phyloP scores from a whole-genome alignment of 805 yeast genomes.

The Saturnispora diversa region DNA sequence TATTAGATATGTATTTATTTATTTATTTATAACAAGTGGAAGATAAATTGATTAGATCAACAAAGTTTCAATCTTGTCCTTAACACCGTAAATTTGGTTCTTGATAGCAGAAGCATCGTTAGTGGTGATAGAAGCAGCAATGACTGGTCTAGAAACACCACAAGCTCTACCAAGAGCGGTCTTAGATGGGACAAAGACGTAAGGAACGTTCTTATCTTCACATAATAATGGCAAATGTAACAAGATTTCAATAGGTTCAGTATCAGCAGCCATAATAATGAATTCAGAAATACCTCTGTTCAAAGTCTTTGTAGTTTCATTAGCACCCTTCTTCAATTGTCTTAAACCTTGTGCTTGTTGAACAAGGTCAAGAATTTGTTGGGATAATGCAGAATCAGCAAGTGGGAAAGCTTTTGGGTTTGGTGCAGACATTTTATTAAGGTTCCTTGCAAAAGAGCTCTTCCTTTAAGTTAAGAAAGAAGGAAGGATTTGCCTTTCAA shows the following conservation, averaged over 20 bases:
- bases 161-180: conserved; percentile 99
- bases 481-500: background rate
- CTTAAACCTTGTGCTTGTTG: conserved; percentile 97
- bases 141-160: conserved; percentile 99
- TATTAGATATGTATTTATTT: background rate
- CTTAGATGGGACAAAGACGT: conserved; percentile 97
- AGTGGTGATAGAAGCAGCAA: conserved; percentile 96
- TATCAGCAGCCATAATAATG: conserved; percentile 99
- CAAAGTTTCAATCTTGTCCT: conserved; percentile 98
- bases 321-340: conserved; percentile 99
- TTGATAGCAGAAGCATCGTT: conserved; percentile 97
- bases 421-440: conserved; percentile 62
- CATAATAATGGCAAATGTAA: conserved; percentile 95
- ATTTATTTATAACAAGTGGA: background rate
- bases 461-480: conserved; percentile 25
- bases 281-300: conserved; percentile 99
- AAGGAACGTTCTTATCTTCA: conserved; percentile 99
- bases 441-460: conserved; percentile 52
- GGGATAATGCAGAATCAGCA: conserved; percentile 91
- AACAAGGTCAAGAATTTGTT: conserved; percentile 94
- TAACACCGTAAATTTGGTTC: conserved; percentile 93
- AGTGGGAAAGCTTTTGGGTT: conserved; percentile 99
- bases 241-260: conserved; percentile 97
- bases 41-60: conserved; percentile 50
- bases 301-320: conserved; percentile 98